These are phyloP conservation scores for Lichtheimia corymbifera DNA, from an alignment of 371 early-diverging fungal genomes.

Conservation along the genomic window DNA sequence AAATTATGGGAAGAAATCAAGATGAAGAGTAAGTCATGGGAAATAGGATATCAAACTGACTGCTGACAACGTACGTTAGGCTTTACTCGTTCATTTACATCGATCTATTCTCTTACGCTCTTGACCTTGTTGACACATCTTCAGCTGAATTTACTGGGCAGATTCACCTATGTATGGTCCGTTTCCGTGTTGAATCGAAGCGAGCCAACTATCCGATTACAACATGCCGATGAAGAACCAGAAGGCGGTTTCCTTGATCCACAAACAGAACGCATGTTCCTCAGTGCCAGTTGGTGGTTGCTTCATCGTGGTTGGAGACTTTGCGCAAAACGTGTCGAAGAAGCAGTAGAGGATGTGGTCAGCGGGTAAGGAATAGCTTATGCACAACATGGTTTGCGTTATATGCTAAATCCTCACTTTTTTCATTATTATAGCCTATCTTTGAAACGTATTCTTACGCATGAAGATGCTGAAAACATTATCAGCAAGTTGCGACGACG, in stretches of 20 bases:
- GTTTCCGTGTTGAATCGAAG: slow-evolving; percentile 61
- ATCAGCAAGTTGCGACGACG: slow-evolving; percentile 26
- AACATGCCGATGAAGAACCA: slow-evolving; percentile 41
- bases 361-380: slow-evolving; percentile 54
- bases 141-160: slow-evolving; percentile 90
- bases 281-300: slow-evolving; percentile 91
- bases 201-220: slow-evolving; percentile 53
- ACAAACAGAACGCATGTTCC: slow-evolving; percentile 77
- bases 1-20: slow-evolving; percentile 91
- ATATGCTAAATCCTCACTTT: too few species aligned
- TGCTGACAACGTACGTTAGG: slow-evolving; percentile 34
- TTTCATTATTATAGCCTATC: slow-evolving; percentile 22
- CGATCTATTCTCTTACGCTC: slow-evolving; percentile 81
- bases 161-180: slow-evolving; percentile 90
- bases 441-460: slow-evolving; percentile 31
- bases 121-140: slow-evolving; percentile 80
- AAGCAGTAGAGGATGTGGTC: slow-evolving; percentile 67
- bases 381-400: neutral
- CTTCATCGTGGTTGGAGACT: slow-evolving; percentile 87
- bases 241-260: slow-evolving; percentile 44
- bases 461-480: slow-evolving; percentile 31
- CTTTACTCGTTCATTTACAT: slow-evolving; percentile 80
- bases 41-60: neutral
- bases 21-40: slow-evolving; percentile 59
- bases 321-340: slow-evolving; percentile 64